A percentile compares a stretch with the other conserved stretches of the same genome.
These are phyloP conservation scores for Aureoboletus auriporus DNA, from an alignment of 768 basidiomycete species.

Conservation along the genomic window DNA sequence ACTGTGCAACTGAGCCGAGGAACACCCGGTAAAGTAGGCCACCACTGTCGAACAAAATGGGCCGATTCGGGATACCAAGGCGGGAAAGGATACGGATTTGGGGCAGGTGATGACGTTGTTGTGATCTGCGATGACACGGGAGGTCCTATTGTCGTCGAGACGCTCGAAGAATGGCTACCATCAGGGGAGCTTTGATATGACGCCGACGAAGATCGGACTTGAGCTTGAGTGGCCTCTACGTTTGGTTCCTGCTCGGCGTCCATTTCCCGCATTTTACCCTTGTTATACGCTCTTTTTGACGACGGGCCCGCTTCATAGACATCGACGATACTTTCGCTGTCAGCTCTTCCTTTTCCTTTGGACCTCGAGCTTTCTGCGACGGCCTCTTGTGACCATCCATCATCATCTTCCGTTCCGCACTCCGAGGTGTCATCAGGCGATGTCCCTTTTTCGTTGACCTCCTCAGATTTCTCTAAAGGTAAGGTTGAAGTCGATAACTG, in stretches of 20 bases:
- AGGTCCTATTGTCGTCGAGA: background rate
- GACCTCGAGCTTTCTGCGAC: slow-evolving; percentile 15
- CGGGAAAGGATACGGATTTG: slow-evolving; percentile 64
- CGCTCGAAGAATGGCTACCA: slow-evolving; percentile 3
- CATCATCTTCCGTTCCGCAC: slow-evolving; percentile 18
- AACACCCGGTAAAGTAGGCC: slow-evolving; percentile 62
- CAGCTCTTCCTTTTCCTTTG: slow-evolving; percentile 26
- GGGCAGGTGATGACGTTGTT: slow-evolving; percentile 15
- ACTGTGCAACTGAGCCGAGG: slow-evolving; percentile 71
- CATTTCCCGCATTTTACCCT: slow-evolving; percentile 21
- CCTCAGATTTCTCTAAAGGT: background rate
- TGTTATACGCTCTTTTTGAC: slow-evolving; percentile 9
- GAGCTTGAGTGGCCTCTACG: slow-evolving; percentile 8
- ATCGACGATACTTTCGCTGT: slow-evolving; percentile 11
- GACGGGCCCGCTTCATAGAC: slow-evolving; percentile 9
- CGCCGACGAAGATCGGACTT: slow-evolving; percentile 6
- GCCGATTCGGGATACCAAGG: slow-evolving; percentile 71
- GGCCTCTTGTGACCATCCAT: slow-evolving; percentile 18
- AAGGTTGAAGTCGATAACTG: background rate
- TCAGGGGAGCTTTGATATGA: slow-evolving; percentile 8
- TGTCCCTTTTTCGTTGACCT: background rate
- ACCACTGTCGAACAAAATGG: slow-evolving; percentile 80
- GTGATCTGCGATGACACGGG: background rate
- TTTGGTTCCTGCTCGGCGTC: slow-evolving; percentile 8
- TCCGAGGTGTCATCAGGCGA: slow-evolving; percentile 6